Evolutionary conservation across 257 asterid species (phyloP).

Genomic region (Nicotiana attenuata): DNA sequence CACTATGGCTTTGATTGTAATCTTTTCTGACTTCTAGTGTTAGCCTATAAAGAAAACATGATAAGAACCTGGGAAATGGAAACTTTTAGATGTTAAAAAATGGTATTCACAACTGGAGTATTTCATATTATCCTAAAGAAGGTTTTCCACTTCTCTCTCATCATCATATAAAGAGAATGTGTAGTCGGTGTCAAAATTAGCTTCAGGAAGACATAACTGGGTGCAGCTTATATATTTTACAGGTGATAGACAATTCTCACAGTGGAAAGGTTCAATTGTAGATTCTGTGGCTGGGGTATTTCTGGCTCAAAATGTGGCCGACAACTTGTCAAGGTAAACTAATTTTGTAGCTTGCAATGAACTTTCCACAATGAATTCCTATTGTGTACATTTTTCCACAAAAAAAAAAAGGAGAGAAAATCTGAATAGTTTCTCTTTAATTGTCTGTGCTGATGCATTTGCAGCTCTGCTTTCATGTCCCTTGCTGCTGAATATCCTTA

Average conservation of each 20-base stretch:
- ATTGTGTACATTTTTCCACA: not conserved
- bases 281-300: conserved; percentile 78
- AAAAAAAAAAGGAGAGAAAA: not conserved
- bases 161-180: not conserved
- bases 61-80: not conserved
- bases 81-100: not conserved
- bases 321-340: conserved; percentile 62
- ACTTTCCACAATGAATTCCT: not conserved
- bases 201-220: not conserved
- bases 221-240: conserved; percentile 10
- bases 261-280: conserved; percentile 79
- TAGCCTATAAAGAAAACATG: not conserved
- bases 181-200: not conserved
- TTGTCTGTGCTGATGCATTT: conserved; percentile 11
- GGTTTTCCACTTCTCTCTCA: not conserved
- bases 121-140: not conserved
- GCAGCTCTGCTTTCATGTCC: conserved; percentile 79
- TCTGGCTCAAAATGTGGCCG: conserved; percentile 72
- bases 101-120: not conserved
- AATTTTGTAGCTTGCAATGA: not conserved
- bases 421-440: not conserved
- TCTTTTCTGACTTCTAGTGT: not conserved
- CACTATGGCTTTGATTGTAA: not conserved
- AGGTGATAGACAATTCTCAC: conserved; percentile 69
- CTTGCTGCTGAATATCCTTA: conserved; percentile 50